These are phyloP conservation scores for Pseudogymnoascus sp. DNA, from an alignment of 2,329 filamentous ascomycete species.

Conservation along the genomic window DNA sequence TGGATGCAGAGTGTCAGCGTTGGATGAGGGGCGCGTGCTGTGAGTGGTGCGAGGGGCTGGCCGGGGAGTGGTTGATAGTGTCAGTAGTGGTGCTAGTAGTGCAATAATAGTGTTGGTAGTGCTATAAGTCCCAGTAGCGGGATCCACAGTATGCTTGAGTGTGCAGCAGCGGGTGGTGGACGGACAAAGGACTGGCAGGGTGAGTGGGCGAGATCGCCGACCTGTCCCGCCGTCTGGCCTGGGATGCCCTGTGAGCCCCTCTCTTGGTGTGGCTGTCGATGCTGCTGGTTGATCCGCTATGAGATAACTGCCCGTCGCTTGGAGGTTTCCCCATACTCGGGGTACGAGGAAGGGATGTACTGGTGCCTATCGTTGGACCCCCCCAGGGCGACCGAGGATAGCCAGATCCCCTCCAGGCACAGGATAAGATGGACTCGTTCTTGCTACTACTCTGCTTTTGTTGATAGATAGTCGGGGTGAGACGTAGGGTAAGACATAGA, in stretches of 20 bases:
- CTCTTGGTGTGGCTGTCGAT: background rate
- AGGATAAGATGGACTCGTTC: background rate
- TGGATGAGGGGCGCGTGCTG: background rate
- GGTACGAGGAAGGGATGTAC: background rate
- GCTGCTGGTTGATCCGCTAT: background rate
- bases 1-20: background rate
- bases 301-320: conserved; percentile 6
- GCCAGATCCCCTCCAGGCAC: background rate
- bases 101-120: background rate
- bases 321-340: background rate
- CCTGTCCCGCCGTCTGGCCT: conserved; percentile 1
- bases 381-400: background rate
- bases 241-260: background rate
- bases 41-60: background rate
- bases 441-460: background rate
- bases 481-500: background rate
- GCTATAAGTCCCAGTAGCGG: background rate
- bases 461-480: background rate
- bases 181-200: background rate
- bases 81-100: background rate
- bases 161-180: background rate
- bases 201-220: background rate
- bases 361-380: background rate
- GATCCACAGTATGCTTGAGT: conserved; percentile 3
- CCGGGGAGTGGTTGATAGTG: background rate